Conservation (phyloP, 176 grass and related monocot genomes). For the Rhipidocladum racemiflorum region DNA sequence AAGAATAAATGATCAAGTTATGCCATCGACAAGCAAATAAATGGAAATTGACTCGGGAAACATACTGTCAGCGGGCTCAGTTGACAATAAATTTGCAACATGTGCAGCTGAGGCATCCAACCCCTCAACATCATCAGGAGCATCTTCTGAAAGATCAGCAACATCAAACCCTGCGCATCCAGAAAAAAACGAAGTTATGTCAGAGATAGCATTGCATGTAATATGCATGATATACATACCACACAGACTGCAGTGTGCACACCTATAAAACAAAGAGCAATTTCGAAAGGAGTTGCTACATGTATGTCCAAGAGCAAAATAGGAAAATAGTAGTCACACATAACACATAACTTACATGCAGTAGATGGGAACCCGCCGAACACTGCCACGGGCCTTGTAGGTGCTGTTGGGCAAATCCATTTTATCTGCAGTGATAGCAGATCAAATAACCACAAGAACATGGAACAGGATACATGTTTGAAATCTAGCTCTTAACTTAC, state of each 20-base stretch:
- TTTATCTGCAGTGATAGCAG: slow-evolving; percentile 67
- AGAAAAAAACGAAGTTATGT: background rate
- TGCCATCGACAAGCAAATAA: background rate
- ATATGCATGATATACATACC: background rate
- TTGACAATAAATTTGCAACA: slow-evolving; percentile 93
- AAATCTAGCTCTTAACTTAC: slow-evolving; percentile 54
- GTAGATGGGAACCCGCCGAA: slow-evolving; percentile 91
- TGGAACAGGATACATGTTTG: slow-evolving; percentile 4
- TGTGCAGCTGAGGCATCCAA: slow-evolving; percentile 88
- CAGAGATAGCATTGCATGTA: background rate
- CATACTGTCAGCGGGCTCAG: slow-evolving; percentile 87
- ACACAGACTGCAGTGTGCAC: background rate
- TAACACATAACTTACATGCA: slow-evolving; percentile 60
- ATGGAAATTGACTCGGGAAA: background rate
- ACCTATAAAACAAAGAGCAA: background rate
- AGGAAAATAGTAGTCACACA: background rate
- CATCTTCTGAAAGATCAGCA: slow-evolving; percentile 77
- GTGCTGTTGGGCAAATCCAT: slow-evolving; percentile 97
- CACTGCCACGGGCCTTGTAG: slow-evolving; percentile 67
- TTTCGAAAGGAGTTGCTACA: slow-evolving; percentile 7
- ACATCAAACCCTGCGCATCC: slow-evolving; percentile 83
- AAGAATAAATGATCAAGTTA: background rate
- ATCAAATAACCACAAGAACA: slow-evolving; percentile 10
- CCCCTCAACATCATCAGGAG: slow-evolving; percentile 73
- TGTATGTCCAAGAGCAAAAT: background rate